Conservation (phyloP, 1,284 basidiomycete species). For the Pterulicium gracile region DNA sequence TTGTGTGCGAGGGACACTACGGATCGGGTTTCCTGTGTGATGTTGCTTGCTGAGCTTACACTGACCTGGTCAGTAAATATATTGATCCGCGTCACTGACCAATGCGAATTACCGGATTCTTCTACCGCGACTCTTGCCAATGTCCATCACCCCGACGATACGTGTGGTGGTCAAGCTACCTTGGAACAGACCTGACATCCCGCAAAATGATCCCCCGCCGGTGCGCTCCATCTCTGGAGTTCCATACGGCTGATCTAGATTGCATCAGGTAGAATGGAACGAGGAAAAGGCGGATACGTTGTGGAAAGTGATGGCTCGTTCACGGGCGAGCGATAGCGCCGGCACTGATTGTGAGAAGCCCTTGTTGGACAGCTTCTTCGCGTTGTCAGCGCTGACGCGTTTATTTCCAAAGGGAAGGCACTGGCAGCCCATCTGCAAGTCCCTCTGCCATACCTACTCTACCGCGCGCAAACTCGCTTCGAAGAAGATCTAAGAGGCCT, state of each 20-base stretch:
- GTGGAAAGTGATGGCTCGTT: slow-evolving; percentile 74
- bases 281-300: slow-evolving; percentile 69
- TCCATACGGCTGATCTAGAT: slow-evolving; percentile 2
- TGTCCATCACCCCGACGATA: slow-evolving; percentile 23
- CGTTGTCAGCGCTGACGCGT: slow-evolving; percentile 5
- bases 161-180: slow-evolving; percentile 70
- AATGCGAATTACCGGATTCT: slow-evolving; percentile 7
- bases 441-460: slow-evolving; percentile 70
- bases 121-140: neutral
- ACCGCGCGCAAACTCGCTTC: slow-evolving; percentile 67
- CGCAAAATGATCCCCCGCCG: slow-evolving; percentile 48
- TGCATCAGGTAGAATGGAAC: slow-evolving; percentile 65
- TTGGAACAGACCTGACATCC: slow-evolving; percentile 60
- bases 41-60: neutral
- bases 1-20: slow-evolving; percentile 1
- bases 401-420: slow-evolving; percentile 51
- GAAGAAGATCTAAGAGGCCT: slow-evolving; percentile 72
- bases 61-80: neutral
- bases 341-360: slow-evolving; percentile 60
- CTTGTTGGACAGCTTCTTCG: slow-evolving; percentile 1
- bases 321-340: slow-evolving; percentile 52
- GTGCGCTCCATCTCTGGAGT: slow-evolving; percentile 29
- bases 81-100: neutral
- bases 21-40: neutral
- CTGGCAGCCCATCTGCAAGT: slow-evolving; percentile 68